Evolutionary conservation across 768 basidiomycete genomes (phyloP).

Genomic region (Tulasnella sp.): DNA sequence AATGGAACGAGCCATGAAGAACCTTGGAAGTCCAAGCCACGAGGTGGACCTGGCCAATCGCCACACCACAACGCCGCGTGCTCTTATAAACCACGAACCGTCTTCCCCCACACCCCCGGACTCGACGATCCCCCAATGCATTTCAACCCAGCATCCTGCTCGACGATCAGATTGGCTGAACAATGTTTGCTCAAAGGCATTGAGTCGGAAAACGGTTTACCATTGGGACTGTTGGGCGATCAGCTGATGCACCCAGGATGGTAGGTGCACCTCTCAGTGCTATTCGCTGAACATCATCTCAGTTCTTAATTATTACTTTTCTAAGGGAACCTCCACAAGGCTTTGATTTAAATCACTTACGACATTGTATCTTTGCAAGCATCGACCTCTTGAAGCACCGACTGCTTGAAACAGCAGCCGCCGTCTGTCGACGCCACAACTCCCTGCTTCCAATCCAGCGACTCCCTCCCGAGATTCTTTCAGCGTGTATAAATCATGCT

Average conservation of each 20-base stretch:
- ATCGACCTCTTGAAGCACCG: neutral
- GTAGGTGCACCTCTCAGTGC: neutral
- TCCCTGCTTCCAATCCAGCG: neutral
- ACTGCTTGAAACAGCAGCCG: neutral
- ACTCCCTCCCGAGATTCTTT: neutral
- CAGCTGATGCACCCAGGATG: neutral
- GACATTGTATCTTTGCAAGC: neutral
- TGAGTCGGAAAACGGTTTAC: neutral
- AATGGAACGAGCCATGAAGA: too few relatives aligned
- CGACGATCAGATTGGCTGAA: neutral
- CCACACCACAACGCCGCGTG: too few relatives aligned
- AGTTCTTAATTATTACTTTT: neutral
- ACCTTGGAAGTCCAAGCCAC: too few relatives aligned
- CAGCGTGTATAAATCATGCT: neutral
- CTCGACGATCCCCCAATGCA: neutral
- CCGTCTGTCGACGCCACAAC: neutral
- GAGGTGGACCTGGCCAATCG: too few relatives aligned
- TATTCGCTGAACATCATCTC: neutral
- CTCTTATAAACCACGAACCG: neutral
- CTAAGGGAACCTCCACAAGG: neutral
- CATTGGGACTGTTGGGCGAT: neutral
- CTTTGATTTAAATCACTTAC: neutral
- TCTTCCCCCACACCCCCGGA: neutral
- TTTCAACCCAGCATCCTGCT: neutral
- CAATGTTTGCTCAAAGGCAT: neutral